Evolutionary conservation across 1,139 yeast species (phyloP).

Genomic region (Geotrichum candidum): DNA sequence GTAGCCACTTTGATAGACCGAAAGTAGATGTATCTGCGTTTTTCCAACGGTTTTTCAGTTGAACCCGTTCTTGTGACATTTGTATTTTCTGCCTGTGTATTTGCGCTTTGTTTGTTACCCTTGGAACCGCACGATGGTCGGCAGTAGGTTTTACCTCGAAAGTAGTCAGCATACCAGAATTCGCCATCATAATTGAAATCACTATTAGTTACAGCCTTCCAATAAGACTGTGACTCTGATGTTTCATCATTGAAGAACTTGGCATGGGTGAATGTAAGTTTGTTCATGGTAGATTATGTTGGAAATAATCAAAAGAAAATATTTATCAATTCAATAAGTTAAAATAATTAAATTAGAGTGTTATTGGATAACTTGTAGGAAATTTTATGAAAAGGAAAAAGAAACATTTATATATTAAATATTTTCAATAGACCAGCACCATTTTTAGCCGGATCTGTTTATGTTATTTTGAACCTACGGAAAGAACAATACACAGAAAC

Average conservation of each 20-base stretch:
- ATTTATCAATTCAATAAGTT: no score
- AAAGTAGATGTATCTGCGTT: neutral
- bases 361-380: no score
- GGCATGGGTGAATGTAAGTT: neutral
- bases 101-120: neutral
- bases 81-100: no score
- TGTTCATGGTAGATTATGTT: neutral
- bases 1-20: neutral
- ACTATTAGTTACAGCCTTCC: neutral
- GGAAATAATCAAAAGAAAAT: no score
- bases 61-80: neutral
- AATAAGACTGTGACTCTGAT: neutral
- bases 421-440: no score
- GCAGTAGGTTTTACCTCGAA: neutral
- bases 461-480: no score
- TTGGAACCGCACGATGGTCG: neutral
- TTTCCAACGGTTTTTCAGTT: neutral
- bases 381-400: no score
- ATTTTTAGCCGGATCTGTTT: no score
- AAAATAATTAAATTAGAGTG: no score
- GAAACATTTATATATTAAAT: no score
- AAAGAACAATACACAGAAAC: no score
- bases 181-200: neutral
- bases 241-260: neutral
- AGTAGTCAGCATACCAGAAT: neutral